A percentile compares a stretch with the other conserved stretches of the same genome.
phyloP scores from a whole-genome alignment of 345 rosid species.

The Aquilaria yunnanensis region DNA sequence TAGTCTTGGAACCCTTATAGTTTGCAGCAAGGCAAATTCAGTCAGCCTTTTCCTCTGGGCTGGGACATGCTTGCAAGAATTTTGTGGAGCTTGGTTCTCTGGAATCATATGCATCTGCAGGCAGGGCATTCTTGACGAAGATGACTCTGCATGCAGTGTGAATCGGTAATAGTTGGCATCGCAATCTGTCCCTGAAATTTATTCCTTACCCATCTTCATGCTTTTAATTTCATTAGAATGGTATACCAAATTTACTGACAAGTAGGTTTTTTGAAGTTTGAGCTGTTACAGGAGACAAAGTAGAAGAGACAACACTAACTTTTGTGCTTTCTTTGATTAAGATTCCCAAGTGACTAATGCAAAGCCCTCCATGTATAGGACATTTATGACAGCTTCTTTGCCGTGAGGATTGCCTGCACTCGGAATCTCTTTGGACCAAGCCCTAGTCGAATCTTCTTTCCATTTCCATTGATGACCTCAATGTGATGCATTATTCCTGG shows the following conservation, averaged over 20 bases:
- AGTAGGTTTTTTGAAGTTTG: not conserved
- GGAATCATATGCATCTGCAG: slow-evolving; percentile 18
- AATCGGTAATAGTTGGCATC: slow-evolving; percentile 19
- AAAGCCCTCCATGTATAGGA: not conserved
- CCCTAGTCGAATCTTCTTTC: slow-evolving; percentile 1
- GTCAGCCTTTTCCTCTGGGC: slow-evolving; percentile 17
- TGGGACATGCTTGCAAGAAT: slow-evolving; percentile 20
- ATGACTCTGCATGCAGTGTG: slow-evolving; percentile 10
- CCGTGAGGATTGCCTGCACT: slow-evolving; percentile 18
- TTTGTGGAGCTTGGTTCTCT: slow-evolving; percentile 32
- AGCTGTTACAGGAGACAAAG: not conserved
- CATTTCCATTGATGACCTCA: not conserved
- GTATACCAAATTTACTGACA: not conserved
- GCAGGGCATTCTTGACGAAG: slow-evolving; percentile 16
- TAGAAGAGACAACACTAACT: not conserved
- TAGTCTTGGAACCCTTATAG: slow-evolving; percentile 77
- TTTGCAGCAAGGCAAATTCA: slow-evolving; percentile 13
- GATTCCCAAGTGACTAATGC: slow-evolving; percentile 1
- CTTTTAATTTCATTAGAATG: not conserved
- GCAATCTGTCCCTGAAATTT: not conserved
- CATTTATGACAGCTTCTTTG: slow-evolving; percentile 15
- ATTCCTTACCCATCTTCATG: too few species aligned
- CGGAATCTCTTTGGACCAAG: slow-evolving; percentile 8
- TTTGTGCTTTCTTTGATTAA: not conserved
- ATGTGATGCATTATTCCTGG: not conserved